Conservation (phyloP, 106 monocot genomes). For the Apostasia ramifera region DNA sequence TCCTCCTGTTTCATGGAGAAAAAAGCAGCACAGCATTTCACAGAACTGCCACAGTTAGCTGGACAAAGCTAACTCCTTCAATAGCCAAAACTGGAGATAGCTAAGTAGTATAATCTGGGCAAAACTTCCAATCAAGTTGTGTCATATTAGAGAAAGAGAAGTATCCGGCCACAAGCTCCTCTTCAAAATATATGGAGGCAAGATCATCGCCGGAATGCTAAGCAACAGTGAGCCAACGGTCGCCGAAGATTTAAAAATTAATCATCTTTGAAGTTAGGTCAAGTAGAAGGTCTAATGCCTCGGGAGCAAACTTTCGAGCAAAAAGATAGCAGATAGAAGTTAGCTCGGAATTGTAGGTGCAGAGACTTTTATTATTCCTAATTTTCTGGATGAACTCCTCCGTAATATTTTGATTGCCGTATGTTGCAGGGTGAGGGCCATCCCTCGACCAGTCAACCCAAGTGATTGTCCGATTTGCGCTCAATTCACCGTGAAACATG, state of each 20-base stretch:
- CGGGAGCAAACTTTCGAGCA: constrained; percentile 28
- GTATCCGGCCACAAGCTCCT: no score
- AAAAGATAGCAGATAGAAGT: constrained; percentile 20
- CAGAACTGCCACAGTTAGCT: background rate
- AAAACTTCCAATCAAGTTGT: no score
- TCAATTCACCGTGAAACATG: constrained; percentile 19
- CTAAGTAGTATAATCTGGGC: no score
- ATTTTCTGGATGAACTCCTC: constrained; percentile 16
- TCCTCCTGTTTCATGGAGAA: background rate
- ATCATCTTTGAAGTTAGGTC: constrained; percentile 15
- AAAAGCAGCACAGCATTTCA: background rate
- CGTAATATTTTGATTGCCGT: constrained; percentile 14
- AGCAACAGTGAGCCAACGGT: background rate
- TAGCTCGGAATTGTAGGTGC: constrained; percentile 20
- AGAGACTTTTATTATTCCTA: constrained; percentile 20
- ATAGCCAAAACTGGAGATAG: background rate
- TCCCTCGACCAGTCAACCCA: constrained; percentile 28
- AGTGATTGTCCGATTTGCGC: constrained; percentile 20
- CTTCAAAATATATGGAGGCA: background rate
- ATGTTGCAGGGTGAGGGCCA: constrained; percentile 25
- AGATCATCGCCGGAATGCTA: background rate
- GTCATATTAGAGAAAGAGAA: no score
- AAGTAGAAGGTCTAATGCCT: constrained; percentile 18
- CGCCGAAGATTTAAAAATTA: constrained; percentile 12
- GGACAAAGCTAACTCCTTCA: background rate